A percentile compares a stretch with the other conserved stretches of the same genome.
phyloP scores from a whole-genome alignment of 805 yeast genomes.

The Candida peoriensis region DNA sequence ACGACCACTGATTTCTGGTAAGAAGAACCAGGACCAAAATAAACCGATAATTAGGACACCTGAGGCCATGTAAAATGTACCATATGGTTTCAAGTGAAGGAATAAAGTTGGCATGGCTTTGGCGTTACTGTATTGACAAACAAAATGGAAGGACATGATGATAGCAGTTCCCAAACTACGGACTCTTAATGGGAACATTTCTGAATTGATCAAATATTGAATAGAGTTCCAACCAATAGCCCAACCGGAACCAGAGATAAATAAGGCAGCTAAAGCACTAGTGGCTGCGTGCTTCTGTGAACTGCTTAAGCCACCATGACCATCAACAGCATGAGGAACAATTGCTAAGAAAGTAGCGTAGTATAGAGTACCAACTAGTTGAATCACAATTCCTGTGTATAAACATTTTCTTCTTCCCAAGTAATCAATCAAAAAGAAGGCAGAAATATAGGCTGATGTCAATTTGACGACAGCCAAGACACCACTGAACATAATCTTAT shows the following conservation, averaged over 20 bases:
- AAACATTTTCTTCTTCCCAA: conserved; percentile 49
- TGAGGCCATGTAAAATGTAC: conserved; percentile 48
- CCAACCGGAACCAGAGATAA: conserved; percentile 51
- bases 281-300: conserved; percentile 34
- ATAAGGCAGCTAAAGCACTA: conserved; percentile 47
- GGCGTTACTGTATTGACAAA: conserved; percentile 52
- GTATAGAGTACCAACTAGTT: conserved; percentile 37
- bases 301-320: conserved; percentile 25
- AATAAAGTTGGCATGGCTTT: conserved; percentile 52
- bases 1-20: conserved; percentile 35
- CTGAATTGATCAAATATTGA: conserved; percentile 51
- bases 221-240: conserved; percentile 53
- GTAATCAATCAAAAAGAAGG: conserved; percentile 49
- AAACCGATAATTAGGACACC: conserved; percentile 38
- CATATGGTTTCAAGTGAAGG: conserved; percentile 38
- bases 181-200: conserved; percentile 46
- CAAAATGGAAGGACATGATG: conserved; percentile 52
- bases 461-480: conserved; percentile 51
- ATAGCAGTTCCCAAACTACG: conserved; percentile 45
- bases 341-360: conserved; percentile 41
- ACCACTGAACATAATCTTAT: conserved; percentile 43
- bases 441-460: conserved; percentile 40
- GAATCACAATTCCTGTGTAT: conserved; percentile 44
- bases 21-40: conserved; percentile 32
- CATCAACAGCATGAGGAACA: conserved; percentile 38